phyloP scores from a whole-genome alignment of 2,329 filamentous ascomycete genomes.

The Ambrosiella beaveri region DNA sequence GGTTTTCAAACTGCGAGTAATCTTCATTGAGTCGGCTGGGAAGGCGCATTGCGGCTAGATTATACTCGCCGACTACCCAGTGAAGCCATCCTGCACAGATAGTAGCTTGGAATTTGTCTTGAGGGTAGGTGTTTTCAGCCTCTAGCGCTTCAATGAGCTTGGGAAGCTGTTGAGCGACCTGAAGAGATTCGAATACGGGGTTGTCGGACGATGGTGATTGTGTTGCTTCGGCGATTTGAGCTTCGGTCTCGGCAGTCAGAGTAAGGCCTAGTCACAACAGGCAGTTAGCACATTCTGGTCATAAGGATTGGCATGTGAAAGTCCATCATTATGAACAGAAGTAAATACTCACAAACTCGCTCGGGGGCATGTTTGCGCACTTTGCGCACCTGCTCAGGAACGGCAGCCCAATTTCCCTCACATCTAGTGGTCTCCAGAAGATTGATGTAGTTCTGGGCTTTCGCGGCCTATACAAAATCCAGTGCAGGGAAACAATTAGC shows the following conservation, averaged over 20 bases:
- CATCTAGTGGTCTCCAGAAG: constrained; percentile 75
- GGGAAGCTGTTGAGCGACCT: constrained; percentile 28
- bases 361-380: constrained; percentile 84
- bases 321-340: constrained; percentile 5
- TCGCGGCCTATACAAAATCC: constrained; percentile 25
- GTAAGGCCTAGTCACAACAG: constrained; percentile 39
- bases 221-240: constrained; percentile 41
- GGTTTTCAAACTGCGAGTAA: constrained; percentile 33
- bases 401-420: constrained; percentile 68
- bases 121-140: constrained; percentile 32
- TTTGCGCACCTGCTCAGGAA: constrained; percentile 83
- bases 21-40: constrained; percentile 44
- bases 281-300: constrained; percentile 10
- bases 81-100: constrained; percentile 76
- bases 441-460: constrained; percentile 66
- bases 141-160: constrained; percentile 40
- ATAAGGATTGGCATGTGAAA: not conserved
- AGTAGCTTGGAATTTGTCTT: constrained; percentile 59
- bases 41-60: constrained; percentile 40
- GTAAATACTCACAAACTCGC: constrained; percentile 51
- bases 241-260: constrained; percentile 52
- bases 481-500: not conserved
- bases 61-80: constrained; percentile 57
- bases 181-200: constrained; percentile 29
- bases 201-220: constrained; percentile 24